Evolutionary conservation across 1,139 yeast genomes (phyloP).

Genomic region (Pichia sp.): DNA sequence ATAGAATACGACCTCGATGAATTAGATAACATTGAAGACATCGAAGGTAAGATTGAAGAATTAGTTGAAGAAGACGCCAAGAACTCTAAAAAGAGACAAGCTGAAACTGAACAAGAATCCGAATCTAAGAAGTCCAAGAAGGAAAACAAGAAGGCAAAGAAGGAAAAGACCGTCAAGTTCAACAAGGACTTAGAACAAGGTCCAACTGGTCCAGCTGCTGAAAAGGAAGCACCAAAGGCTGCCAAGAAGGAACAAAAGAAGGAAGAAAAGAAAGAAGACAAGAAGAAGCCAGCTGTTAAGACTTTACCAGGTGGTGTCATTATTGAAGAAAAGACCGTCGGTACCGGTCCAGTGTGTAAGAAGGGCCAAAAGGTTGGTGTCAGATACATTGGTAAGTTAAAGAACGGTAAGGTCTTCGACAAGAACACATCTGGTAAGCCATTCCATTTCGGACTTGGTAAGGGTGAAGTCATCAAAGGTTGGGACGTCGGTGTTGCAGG

Average conservation of each 20-base stretch:
- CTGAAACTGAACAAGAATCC: slow-evolving; percentile 39
- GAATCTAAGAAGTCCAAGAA: slow-evolving; percentile 34
- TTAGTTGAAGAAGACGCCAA: slow-evolving; percentile 55
- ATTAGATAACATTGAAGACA: slow-evolving; percentile 56
- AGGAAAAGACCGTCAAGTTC: slow-evolving; percentile 74
- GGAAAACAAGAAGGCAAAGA: slow-evolving; percentile 38
- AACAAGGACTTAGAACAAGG: slow-evolving; percentile 92
- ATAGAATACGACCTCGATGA: slow-evolving; percentile 59
- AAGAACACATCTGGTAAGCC: slow-evolving; percentile 98
- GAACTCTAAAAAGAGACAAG: slow-evolving; percentile 35
- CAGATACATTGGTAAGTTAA: slow-evolving; percentile 96
- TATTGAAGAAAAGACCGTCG: slow-evolving; percentile 88
- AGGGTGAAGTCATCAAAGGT: slow-evolving; percentile 98
- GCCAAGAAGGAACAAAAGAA: slow-evolving; percentile 26
- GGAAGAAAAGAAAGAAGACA: slow-evolving; percentile 28
- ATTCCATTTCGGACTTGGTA: slow-evolving; percentile 84
- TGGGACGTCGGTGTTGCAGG: slow-evolving; percentile 99
- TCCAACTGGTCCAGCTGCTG: slow-evolving; percentile 56
- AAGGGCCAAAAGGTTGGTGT: slow-evolving; percentile 90
- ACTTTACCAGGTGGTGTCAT: slow-evolving; percentile 91
- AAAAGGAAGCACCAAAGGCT: slow-evolving; percentile 34
- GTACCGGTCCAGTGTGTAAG: slow-evolving; percentile 88
- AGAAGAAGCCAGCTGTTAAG: slow-evolving; percentile 58
- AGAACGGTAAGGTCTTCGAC: slow-evolving; percentile 95
- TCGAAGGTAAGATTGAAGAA: slow-evolving; percentile 57